A percentile compares a stretch with the other conserved stretches of the same genome.
phyloP scores from a whole-genome alignment of 2,329 filamentous ascomycete genomes.

The Lachnellula cervina region DNA sequence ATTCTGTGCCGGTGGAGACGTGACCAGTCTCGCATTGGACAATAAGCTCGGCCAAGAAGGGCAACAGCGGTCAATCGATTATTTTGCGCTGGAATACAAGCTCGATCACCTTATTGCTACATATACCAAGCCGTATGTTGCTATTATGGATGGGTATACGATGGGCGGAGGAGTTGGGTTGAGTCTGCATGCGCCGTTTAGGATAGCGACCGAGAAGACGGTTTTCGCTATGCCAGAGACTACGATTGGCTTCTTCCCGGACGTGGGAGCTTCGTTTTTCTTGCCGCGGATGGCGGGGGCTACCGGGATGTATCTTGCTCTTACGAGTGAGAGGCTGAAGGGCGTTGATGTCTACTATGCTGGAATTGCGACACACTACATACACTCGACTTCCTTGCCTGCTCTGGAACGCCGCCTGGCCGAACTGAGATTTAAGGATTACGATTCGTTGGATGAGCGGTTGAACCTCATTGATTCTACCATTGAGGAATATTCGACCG shows the following conservation, averaged over 20 bases:
- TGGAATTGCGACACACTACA: conserved; percentile 91
- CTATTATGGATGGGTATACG: conserved; percentile 95
- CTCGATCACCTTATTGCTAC: conserved; percentile 94
- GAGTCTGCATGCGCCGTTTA: conserved; percentile 89
- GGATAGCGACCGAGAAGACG: conserved; percentile 93
- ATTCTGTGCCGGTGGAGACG: conserved; percentile 92
- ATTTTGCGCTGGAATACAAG: conserved; percentile 93
- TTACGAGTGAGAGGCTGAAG: conserved; percentile 79
- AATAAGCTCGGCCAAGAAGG: conserved; percentile 67
- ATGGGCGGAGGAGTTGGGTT: conserved; percentile 97
- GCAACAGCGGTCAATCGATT: conserved; percentile 70
- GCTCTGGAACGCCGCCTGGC: conserved; percentile 79
- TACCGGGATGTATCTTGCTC: conserved; percentile 84
- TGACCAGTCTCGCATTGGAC: conserved; percentile 68
- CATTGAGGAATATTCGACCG: conserved; percentile 86
- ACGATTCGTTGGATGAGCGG: conserved; percentile 57
- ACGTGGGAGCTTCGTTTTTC: conserved; percentile 96
- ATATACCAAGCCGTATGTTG: conserved; percentile 86
- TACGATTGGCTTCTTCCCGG: conserved; percentile 96
- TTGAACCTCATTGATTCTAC: conserved; percentile 74
- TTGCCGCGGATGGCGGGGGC: conserved; percentile 82
- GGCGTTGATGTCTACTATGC: conserved; percentile 86
- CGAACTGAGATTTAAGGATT: conserved; percentile 84
- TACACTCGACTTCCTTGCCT: conserved; percentile 83
- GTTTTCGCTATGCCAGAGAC: conserved; percentile 99